Conservation (phyloP, 768 basidiomycete genomes). For the Macrolepiota fuliginosa region DNA sequence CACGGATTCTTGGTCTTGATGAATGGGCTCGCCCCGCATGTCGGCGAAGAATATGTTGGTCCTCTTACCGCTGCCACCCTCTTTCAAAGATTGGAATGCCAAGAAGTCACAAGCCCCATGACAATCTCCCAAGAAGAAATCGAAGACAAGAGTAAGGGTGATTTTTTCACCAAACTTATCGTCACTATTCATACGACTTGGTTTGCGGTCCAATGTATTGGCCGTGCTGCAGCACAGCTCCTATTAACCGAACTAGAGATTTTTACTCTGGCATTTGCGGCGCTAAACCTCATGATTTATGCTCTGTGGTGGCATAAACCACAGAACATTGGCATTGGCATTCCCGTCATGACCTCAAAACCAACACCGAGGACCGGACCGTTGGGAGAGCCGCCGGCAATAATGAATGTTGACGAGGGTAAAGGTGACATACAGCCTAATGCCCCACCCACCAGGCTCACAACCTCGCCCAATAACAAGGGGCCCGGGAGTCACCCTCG, state of each 20-base stretch:
- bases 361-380: background rate
- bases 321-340: conserved; percentile 11
- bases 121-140: conserved; percentile 19
- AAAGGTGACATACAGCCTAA: background rate
- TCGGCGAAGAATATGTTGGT: background rate
- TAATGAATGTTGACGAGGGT: background rate
- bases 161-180: conserved; percentile 27
- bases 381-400: background rate
- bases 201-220: conserved; percentile 29
- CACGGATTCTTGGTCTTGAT: conserved; percentile 14
- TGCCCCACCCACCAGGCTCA: background rate
- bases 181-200: conserved; percentile 29
- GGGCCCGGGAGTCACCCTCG: too few relatives aligned
- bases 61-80: conserved; percentile 2
- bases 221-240: conserved; percentile 19
- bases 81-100: background rate
- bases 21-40: conserved; percentile 3
- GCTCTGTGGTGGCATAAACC: conserved; percentile 35
- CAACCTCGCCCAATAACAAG: too few relatives aligned
- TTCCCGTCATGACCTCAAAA: background rate
- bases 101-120: conserved; percentile 5
- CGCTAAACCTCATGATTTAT: conserved; percentile 25
- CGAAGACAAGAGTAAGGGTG: conserved; percentile 29
- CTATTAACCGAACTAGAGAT: conserved; percentile 31
- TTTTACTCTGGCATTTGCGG: conserved; percentile 26